Evolutionary conservation across 139 green algal genomes (phyloP).

Genomic region (Chlamydomonas schloesseri): DNA sequence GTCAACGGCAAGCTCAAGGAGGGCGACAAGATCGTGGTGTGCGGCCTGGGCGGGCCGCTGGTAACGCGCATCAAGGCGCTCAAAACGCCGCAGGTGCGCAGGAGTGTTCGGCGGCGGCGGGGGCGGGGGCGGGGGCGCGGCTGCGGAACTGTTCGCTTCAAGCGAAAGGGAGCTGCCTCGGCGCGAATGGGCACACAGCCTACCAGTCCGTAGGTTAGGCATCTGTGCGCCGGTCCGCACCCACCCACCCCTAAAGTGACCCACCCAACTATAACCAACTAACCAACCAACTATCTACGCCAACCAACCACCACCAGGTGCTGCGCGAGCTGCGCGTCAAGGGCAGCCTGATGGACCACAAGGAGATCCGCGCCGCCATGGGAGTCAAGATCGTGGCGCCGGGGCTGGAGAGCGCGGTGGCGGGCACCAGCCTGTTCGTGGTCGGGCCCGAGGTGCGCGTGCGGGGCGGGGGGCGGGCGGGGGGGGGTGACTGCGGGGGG

Average conservation of each 20-base stretch:
- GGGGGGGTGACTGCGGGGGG: no score
- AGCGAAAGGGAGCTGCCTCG: no score
- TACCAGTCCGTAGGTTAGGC: no score
- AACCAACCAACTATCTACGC: no score
- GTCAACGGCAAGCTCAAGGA: constrained; percentile 93
- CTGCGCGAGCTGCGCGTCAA: constrained; percentile 97
- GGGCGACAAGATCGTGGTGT: constrained; percentile 96
- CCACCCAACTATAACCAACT: no score
- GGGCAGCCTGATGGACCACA: constrained; percentile 95
- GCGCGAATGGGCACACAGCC: no score
- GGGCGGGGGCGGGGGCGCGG: no score
- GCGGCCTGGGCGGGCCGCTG: constrained; percentile 92
- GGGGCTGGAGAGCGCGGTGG: constrained; percentile 93
- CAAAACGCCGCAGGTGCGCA: constrained; percentile 87
- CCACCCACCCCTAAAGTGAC: no score
- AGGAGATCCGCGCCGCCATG: constrained; percentile 90
- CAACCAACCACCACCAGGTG: constrained; percentile 45
- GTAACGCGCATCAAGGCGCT: constrained; percentile 94
- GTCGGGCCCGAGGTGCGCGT: constrained; percentile 22
- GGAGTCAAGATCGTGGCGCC: constrained; percentile 97
- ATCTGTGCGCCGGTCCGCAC: no score
- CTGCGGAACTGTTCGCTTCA: no score
- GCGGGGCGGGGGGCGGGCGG: not conserved
- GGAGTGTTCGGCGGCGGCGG: no score
- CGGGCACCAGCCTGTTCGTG: constrained; percentile 48